Base-by-base conservation (phyloP, 1,139 yeast genomes). In the Entelexis paramagnoliae region DNA sequence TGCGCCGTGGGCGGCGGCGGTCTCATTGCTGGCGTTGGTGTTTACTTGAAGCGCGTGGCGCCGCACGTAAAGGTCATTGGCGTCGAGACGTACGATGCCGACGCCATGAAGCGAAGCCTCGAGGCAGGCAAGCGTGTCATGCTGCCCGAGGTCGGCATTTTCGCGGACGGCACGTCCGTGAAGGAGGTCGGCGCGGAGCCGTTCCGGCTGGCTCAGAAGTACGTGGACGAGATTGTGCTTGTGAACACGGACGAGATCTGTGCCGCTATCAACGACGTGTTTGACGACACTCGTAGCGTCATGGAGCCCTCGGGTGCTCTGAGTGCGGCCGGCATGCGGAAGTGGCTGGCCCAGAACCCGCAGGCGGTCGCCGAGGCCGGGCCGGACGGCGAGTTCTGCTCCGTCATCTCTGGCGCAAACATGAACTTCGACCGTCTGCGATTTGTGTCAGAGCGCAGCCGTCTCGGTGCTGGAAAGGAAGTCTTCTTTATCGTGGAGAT, bases 141-240 rank as follows among this genome's bases (percentile, higher is more conserved):
- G 2, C 73, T 93, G 54, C 70, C 74, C 33, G 73, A 76, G 29
- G 97, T 89, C 10, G 99, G 99, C n/a, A 73, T 84, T n/a, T 91
- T 91, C 69, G 98, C 98, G n/a, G 99, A 91, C 67, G 99, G 98
- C 64, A 88, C 99, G n/a, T 96, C 98, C 4, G 99, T 91, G 43
- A 85, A 82, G 63, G 68, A 83, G 13, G 75, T 88, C 32, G 99
- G 99, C 52, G 83, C 81, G 57, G 98, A 93, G 68, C 83, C 95
- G 16, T 91, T 87, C 75, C 75, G 95, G 63, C 75, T 89, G 22
- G 81, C 91, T 60, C 71, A 76, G 59, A 79, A 83, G 47, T 80
- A 80, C 53, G 87, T 91, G 10, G 97, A 93, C 65, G 97, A 89
- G 58, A 82, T 91, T 47, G 82, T 91, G 11, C 75, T 79, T 46